Evolutionary conservation across 1,139 yeast genomes (phyloP).

Genomic region (Magnusiomyces suaveolens): DNA sequence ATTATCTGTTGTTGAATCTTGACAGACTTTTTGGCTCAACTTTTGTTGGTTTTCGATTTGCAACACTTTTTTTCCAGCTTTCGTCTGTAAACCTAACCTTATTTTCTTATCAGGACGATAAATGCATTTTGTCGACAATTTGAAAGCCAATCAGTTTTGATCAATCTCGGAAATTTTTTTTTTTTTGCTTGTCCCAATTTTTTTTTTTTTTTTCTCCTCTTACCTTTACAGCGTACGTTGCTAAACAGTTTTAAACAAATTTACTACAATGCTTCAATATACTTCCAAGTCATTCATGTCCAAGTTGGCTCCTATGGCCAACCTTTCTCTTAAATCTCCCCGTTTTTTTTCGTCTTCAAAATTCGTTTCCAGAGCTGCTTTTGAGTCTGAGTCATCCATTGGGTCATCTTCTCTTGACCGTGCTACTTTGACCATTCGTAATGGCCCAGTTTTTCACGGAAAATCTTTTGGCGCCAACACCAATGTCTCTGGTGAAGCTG

Average conservation of each 20-base stretch:
- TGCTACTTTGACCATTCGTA: slow-evolving; percentile 83
- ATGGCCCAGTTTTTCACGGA: slow-evolving; percentile 91
- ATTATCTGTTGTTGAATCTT: too few species aligned
- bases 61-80: background rate
- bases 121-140: slow-evolving; percentile 13
- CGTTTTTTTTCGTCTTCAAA: slow-evolving; percentile 12
- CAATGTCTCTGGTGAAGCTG: slow-evolving; percentile 92
- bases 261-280: background rate
- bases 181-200: too few species aligned
- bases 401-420: slow-evolving; percentile 43
- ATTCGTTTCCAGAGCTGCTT: slow-evolving; percentile 36
- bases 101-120: slow-evolving; percentile 8
- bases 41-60: background rate
- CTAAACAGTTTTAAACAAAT: slow-evolving; percentile 6
- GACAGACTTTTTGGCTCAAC: too few species aligned
- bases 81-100: background rate
- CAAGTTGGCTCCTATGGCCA: background rate
- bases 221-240: background rate
- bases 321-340: slow-evolving; percentile 7
- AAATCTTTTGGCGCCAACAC: slow-evolving; percentile 90
- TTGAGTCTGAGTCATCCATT: slow-evolving; percentile 33
- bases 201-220: background rate
- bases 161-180: too few species aligned
- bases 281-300: slow-evolving; percentile 3
- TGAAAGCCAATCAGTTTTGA: slow-evolving; percentile 13